phyloP scores from a whole-genome alignment of 495 filamentous ascomycete genomes.

The Hypoxylon perforatum region DNA sequence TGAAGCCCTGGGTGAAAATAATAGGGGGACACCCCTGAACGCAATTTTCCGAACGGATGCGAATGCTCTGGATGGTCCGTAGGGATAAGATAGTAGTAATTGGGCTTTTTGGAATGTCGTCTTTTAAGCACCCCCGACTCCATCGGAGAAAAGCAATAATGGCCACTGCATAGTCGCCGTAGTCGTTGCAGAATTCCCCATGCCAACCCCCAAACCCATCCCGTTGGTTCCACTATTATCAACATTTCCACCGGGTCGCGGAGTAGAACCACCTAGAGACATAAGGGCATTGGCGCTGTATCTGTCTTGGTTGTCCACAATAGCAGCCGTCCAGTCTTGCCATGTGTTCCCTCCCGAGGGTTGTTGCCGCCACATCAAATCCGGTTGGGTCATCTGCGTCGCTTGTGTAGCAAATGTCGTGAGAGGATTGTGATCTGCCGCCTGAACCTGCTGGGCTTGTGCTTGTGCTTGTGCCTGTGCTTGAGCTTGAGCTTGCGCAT shows the following conservation, averaged over 20 bases:
- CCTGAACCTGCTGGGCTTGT: conserved; percentile 43
- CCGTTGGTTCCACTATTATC: conserved; percentile 22
- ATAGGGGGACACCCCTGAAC: no score
- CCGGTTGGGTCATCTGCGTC: conserved; percentile 43
- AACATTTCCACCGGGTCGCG: conserved; percentile 32
- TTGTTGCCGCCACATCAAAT: conserved; percentile 46
- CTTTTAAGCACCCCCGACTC: conserved; percentile 41
- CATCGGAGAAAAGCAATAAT: conserved; percentile 43
- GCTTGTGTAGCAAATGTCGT: conserved; percentile 42
- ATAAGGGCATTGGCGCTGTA: conserved; percentile 57
- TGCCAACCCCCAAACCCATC: conserved; percentile 33
- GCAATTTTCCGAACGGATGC: no score
- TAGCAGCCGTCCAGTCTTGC: conserved; percentile 61
- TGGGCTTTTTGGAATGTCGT: neutral
- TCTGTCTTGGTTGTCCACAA: conserved; percentile 57
- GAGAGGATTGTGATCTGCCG: conserved; percentile 41
- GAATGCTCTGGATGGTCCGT: neutral
- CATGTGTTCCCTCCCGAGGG: conserved; percentile 53
- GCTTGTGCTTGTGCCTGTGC: conserved; percentile 41
- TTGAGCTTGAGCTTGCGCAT: conserved; percentile 36
- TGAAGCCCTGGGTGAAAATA: neutral
- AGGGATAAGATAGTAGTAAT: neutral
- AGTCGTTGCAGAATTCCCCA: conserved; percentile 34
- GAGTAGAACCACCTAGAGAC: conserved; percentile 48
- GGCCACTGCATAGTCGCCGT: conserved; percentile 44